Evolutionary conservation across 108 stramenopile species (phyloP).

Genomic region (Nannochloropsis oceanica): DNA sequence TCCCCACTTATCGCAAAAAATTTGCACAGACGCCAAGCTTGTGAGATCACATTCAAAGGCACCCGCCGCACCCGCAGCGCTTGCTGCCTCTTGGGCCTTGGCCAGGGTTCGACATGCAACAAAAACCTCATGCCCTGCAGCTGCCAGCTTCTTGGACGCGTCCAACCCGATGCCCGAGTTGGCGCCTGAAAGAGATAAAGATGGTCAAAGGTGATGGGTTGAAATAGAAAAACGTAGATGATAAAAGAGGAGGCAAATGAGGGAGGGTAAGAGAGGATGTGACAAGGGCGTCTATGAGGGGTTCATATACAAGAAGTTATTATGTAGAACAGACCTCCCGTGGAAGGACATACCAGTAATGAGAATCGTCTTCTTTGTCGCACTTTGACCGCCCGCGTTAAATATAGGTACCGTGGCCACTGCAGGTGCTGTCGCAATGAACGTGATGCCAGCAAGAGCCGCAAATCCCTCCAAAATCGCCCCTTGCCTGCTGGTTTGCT

Average conservation of each 20-base stretch:
- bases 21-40: constrained; percentile 8
- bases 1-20: constrained; percentile 4
- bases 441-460: background rate
- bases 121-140: constrained; percentile 16
- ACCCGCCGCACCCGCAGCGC: constrained; percentile 9
- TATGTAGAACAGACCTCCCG: no score
- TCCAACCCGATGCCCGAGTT: constrained; percentile 28
- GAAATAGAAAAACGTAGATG: no score
- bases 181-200: constrained; percentile 6
- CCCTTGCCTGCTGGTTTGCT: background rate
- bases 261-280: no score
- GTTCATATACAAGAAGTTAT: no score
- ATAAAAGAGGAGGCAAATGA: no score
- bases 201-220: no score
- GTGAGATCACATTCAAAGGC: constrained; percentile 23
- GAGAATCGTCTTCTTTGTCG: background rate
- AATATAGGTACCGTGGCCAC: background rate
- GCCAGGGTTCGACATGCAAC: constrained; percentile 18
- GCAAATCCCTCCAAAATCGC: background rate
- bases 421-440: background rate
- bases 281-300: no score
- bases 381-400: background rate
- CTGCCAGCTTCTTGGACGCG: constrained; percentile 18
- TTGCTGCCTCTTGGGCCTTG: constrained; percentile 12
- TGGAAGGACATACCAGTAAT: background rate